Conservation (phyloP, 2,329 filamentous ascomycete genomes). For the Sporothrix globosa region DNA sequence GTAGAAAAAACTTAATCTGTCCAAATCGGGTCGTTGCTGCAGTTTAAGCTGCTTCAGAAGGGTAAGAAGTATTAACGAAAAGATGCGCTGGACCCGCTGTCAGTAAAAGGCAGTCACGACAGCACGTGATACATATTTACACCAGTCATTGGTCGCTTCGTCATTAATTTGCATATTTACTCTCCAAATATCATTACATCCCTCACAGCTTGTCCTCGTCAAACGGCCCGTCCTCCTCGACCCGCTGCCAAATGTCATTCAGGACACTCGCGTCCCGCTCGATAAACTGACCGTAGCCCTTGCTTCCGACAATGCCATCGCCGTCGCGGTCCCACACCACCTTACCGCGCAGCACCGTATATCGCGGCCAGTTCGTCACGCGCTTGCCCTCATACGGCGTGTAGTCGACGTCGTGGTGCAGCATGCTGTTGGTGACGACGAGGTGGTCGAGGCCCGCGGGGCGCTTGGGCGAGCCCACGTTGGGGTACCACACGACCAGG, state of each 20-base stretch:
- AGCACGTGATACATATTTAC: neutral
- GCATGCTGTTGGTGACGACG: slow-evolving; percentile 53
- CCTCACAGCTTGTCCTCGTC: slow-evolving; percentile 36
- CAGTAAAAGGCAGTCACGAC: slow-evolving; percentile 5
- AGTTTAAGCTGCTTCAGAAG: neutral
- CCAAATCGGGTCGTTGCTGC: neutral
- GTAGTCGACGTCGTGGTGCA: slow-evolving; percentile 66
- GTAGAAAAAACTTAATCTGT: too few species aligned
- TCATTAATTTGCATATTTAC: neutral
- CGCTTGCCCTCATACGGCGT: slow-evolving; percentile 62
- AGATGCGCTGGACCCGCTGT: neutral
- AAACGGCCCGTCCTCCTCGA: slow-evolving; percentile 34
- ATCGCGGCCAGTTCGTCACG: slow-evolving; percentile 65
- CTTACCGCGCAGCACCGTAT: slow-evolving; percentile 61
- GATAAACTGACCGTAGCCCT: slow-evolving; percentile 55
- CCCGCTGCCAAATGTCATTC: slow-evolving; percentile 37
- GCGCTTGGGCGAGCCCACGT: slow-evolving; percentile 33
- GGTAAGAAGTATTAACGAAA: neutral
- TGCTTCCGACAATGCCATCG: slow-evolving; percentile 54
- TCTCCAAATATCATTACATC: neutral
- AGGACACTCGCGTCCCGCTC: slow-evolving; percentile 44
- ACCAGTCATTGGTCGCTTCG: neutral
- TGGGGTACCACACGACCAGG: slow-evolving; percentile 61
- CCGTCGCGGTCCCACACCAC: slow-evolving; percentile 61
- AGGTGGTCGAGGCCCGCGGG: slow-evolving; percentile 39